Conservation (phyloP, 495 filamentous ascomycete species). For the Aspergillus funiculosus region DNA sequence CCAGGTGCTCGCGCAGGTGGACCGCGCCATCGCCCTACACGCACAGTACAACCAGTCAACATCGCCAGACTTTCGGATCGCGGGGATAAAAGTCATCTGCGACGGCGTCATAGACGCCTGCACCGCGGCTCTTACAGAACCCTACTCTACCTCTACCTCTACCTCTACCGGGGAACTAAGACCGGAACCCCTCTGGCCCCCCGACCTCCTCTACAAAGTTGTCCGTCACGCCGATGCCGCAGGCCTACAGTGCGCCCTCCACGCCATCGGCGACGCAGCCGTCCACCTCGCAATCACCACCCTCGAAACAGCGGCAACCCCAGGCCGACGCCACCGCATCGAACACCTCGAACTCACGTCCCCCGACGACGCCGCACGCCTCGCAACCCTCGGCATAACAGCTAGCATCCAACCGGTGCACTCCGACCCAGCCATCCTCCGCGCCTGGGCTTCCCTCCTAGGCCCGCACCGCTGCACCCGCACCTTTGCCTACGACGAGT, state of each 20-base stretch:
- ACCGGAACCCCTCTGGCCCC: conserved; percentile 46
- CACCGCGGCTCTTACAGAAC: conserved; percentile 56
- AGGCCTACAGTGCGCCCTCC: conserved; percentile 55
- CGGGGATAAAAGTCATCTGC: conserved; percentile 64
- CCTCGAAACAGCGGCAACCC: conserved; percentile 28
- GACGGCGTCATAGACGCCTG: conserved; percentile 64
- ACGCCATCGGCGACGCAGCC: conserved; percentile 59
- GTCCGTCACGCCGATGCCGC: conserved; percentile 45
- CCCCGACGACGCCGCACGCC: conserved; percentile 44
- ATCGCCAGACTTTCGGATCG: conserved; percentile 50
- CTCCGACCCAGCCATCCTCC: conserved; percentile 56
- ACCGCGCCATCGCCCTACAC: conserved; percentile 53
- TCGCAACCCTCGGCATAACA: conserved; percentile 52
- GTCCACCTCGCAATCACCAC: conserved; percentile 49
- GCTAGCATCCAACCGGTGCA: conserved; percentile 62
- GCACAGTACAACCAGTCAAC: conserved; percentile 39
- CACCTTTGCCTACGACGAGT: conserved; percentile 59
- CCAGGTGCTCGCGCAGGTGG: conserved; percentile 48
- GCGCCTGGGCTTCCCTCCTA: conserved; percentile 52
- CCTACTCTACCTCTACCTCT: conserved; percentile 42
- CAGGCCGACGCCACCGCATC: conserved; percentile 48
- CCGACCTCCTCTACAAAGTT: conserved; percentile 43
- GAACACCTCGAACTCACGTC: conserved; percentile 58
- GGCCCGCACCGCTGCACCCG: conserved; percentile 47
- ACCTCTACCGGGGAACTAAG: conserved; percentile 1